These are phyloP conservation scores for Podospora anserina DNA, from an alignment of 495 filamentous ascomycete genomes.

Conservation along the genomic window DNA sequence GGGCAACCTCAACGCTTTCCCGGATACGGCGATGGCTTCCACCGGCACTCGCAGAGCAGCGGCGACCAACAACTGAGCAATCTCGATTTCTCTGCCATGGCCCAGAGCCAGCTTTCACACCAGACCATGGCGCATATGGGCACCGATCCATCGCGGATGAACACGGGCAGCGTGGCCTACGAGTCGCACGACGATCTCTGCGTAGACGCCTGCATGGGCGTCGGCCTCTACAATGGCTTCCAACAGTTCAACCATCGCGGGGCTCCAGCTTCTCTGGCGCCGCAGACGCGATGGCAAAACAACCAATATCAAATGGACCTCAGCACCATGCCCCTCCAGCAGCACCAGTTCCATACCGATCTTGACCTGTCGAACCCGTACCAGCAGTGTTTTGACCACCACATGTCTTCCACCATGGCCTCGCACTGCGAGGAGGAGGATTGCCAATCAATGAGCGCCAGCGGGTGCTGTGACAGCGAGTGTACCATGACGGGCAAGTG, in stretches of 20 bases:
- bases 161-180: slow-evolving; percentile 15
- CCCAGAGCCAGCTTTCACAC: slow-evolving; percentile 5
- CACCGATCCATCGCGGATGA: slow-evolving; percentile 10
- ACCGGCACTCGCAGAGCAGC: slow-evolving; percentile 27
- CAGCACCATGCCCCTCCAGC: slow-evolving; percentile 2
- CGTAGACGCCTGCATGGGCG: slow-evolving; percentile 36
- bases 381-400: slow-evolving; percentile 20
- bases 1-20: slow-evolving; percentile 20
- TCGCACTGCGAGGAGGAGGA: slow-evolving; percentile 30
- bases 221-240: slow-evolving; percentile 36
- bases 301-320: slow-evolving; percentile 1
- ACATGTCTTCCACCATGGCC: slow-evolving; percentile 8
- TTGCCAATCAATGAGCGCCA: slow-evolving; percentile 28
- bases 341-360: slow-evolving; percentile 19
- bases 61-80: background rate
- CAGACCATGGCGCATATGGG: slow-evolving; percentile 1
- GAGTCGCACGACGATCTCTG: slow-evolving; percentile 45
- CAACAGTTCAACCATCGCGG: slow-evolving; percentile 33
- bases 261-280: slow-evolving; percentile 4
- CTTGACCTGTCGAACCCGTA: slow-evolving; percentile 12
- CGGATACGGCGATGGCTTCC: slow-evolving; percentile 22
- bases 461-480: slow-evolving; percentile 36
- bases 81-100: background rate
- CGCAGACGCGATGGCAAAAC: slow-evolving; percentile 23
- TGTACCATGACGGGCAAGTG: slow-evolving; percentile 41